Percentiles rank a stretch among this genome's conserved stretches.
phyloP scores from a whole-genome alignment of 129 eudicot genomes.

The Helianthus tuberosus region DNA sequence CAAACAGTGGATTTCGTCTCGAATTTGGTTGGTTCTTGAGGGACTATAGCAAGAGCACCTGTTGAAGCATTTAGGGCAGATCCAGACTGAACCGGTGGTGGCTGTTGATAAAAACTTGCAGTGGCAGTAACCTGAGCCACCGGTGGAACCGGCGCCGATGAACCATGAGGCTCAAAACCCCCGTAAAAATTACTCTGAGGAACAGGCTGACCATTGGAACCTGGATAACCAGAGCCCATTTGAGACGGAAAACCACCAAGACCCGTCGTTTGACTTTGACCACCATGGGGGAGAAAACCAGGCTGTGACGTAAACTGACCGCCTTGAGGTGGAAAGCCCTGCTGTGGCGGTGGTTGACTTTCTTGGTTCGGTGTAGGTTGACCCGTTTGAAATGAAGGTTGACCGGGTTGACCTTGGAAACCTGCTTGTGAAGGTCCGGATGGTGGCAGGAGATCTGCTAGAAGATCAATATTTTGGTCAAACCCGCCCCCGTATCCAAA shows the following conservation, averaged over 20 bases:
- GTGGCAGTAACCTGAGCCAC: conserved; percentile 32
- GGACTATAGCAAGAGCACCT: conserved; percentile 59
- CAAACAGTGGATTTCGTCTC: conserved; percentile 95
- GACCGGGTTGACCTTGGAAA: conserved; percentile 21
- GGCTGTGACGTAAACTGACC: conserved; percentile 6
- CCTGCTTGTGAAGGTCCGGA: conserved; percentile 32
- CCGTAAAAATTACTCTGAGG: conserved; percentile 43
- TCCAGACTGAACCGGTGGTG: conserved; percentile 48
- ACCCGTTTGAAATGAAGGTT: conserved; percentile 21
- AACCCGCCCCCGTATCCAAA: conserved; percentile 42
- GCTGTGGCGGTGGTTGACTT: conserved; percentile 30
- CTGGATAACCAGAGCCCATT: conserved; percentile 38
- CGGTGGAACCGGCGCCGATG: conserved; percentile 35
- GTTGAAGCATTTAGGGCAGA: conserved; percentile 44
- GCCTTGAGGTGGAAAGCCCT: conserved; percentile 10
- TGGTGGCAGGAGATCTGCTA: conserved; percentile 94
- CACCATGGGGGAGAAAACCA: conserved; percentile 31
- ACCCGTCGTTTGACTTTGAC: conserved; percentile 37
- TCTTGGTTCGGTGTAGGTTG: conserved; percentile 35
- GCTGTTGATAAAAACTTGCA: conserved; percentile 41
- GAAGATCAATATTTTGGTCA: conserved; percentile 56
- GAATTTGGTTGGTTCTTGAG: conserved; percentile 76
- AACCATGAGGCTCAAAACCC: conserved; percentile 42
- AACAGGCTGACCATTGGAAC: conserved; percentile 37
- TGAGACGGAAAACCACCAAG: conserved; percentile 39